Conservation (phyloP, 2,329 filamentous ascomycete genomes). For the Nothophaeocryptopus gaeumannii region DNA sequence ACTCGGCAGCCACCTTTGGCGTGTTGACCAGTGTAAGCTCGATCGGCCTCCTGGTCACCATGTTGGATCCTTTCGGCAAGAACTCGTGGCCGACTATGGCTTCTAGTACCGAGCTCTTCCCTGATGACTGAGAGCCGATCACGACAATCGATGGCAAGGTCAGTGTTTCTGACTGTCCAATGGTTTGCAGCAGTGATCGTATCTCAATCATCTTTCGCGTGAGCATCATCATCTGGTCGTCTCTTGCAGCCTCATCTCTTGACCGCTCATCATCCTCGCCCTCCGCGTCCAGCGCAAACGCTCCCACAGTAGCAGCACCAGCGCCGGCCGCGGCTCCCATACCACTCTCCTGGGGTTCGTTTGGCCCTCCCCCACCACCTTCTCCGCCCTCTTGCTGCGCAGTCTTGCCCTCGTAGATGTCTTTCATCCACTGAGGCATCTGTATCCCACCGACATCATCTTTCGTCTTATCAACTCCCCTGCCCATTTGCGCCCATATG, state of each 20-base stretch:
- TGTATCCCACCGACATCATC: conserved; percentile 53
- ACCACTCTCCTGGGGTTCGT: conserved; percentile 44
- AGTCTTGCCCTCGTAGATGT: conserved; percentile 47
- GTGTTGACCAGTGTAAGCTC: conserved; percentile 96
- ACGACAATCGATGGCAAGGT: conserved; percentile 97
- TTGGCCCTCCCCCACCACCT: conserved; percentile 38
- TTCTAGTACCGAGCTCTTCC: conserved; percentile 95
- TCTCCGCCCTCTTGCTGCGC: conserved; percentile 31
- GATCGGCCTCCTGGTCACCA: conserved; percentile 95
- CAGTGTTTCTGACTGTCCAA: conserved; percentile 85
- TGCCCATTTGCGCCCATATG: conserved; percentile 73
- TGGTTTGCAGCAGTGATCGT: conserved; percentile 80
- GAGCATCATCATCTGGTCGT: conserved; percentile 99
- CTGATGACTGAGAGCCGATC: conserved; percentile 95
- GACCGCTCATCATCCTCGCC: conserved; percentile 61
- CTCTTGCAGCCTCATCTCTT: conserved; percentile 67
- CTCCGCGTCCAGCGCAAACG: conserved; percentile 73
- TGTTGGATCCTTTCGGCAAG: conserved; percentile 94
- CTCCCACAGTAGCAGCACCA: conserved; percentile 68
- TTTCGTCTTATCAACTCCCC: conserved; percentile 80
- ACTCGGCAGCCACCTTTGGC: conserved; percentile 79
- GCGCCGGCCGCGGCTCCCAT: conserved; percentile 58
- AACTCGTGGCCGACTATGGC: conserved; percentile 98
- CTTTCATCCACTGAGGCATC: conserved; percentile 73
- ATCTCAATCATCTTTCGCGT: conserved; percentile 99